These are phyloP conservation scores for Pythium brachiatum DNA, from an alignment of 352 stramenopile species.

Conservation along the genomic window DNA sequence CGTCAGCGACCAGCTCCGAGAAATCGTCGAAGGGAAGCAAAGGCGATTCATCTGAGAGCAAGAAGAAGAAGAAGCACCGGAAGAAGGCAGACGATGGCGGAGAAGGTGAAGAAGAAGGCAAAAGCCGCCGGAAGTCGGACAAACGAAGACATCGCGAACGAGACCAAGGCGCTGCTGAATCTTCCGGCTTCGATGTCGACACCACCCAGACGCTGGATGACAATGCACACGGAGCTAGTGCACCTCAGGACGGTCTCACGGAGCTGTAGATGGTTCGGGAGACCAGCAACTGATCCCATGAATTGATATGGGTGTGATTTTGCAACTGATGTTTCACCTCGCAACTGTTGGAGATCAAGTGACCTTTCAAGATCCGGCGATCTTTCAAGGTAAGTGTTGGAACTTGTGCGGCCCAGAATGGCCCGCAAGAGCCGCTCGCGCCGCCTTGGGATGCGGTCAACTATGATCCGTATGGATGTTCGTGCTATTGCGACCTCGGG, in stretches of 20 bases:
- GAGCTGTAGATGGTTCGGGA: neutral
- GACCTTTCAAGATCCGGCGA: neutral
- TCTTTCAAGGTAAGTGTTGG: neutral
- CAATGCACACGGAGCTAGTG: neutral
- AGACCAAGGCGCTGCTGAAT: neutral
- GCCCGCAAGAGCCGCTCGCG: neutral
- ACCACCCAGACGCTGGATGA: neutral
- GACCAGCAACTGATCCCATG: neutral
- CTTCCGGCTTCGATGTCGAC: neutral
- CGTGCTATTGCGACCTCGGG: neutral
- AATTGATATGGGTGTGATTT: neutral
- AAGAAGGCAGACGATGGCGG: constrained; percentile 11
- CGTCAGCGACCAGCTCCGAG: constrained; percentile 2
- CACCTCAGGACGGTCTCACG: neutral
- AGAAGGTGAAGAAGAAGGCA: neutral
- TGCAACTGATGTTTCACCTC: neutral
- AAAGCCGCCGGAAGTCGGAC: neutral
- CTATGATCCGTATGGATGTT: neutral
- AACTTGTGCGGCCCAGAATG: neutral
- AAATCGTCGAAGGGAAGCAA: neutral
- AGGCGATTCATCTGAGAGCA: constrained; percentile 1
- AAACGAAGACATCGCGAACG: constrained; percentile 7
- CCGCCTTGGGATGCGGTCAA: neutral
- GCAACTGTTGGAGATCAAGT: neutral
- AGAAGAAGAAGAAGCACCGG: constrained; percentile 25